phyloP scores from a whole-genome alignment of 2,329 filamentous ascomycete genomes.

The Colletotrichum viniferum region DNA sequence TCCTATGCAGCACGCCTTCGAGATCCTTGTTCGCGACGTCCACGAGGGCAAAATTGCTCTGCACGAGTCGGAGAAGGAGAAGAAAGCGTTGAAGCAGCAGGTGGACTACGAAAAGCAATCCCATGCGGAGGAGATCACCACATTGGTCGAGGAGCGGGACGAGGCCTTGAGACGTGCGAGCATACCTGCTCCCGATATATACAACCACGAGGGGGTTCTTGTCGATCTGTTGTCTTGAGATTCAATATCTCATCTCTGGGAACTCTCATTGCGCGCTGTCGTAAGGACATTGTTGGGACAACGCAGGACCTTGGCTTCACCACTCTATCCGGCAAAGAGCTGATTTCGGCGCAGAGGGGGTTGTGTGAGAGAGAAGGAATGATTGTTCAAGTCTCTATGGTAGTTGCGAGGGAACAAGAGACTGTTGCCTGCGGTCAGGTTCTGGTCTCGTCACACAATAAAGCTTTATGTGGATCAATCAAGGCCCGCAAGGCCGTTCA shows the following conservation, averaged over 20 bases:
- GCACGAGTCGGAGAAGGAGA: not conserved
- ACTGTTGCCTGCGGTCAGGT: no score
- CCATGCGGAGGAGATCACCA: not conserved
- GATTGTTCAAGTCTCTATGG: no score
- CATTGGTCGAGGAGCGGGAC: not conserved
- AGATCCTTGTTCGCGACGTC: not conserved
- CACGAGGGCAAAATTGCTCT: not conserved
- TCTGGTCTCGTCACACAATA: no score
- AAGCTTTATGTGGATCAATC: no score
- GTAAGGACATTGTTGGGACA: accelerated
- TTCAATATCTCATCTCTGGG: not conserved
- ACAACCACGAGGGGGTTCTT: not conserved
- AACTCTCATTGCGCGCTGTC: accelerated
- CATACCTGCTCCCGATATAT: not conserved
- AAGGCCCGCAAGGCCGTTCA: no score
- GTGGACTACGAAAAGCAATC: not conserved
- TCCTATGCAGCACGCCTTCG: not conserved
- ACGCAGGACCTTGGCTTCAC: no score
- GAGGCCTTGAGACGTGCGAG: not conserved
- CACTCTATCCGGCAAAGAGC: accelerated
- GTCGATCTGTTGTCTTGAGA: not conserved
- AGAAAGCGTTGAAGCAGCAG: accelerated
- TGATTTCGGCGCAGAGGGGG: no score
- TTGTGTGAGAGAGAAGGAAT: no score
- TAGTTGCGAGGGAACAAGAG: no score